Evolutionary conservation across 495 filamentous ascomycete species (phyloP), one percentile per base, ranked within the genome.

Genomic region (Podospora pseudocomata): DNA sequence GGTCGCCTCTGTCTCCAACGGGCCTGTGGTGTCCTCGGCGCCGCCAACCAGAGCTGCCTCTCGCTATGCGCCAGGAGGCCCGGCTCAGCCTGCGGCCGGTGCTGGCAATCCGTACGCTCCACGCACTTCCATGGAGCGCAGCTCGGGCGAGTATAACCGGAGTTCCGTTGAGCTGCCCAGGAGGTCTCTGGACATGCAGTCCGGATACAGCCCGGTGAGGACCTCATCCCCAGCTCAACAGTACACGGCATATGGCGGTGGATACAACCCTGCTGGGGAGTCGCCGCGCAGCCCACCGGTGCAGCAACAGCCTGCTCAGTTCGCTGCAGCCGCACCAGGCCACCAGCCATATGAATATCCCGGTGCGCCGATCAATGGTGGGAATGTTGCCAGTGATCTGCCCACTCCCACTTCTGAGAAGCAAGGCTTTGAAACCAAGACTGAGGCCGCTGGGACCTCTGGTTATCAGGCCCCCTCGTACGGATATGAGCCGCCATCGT

Each of bases 41-140:
- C 68, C 83, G n/a, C 68, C 78, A 0, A 80, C 80, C 20, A 73
- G 80, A 64, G 79, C 80, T 15, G 78, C 81, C 32, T 91, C 90
- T 28, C 84, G 86, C 63, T 92, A 93, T 78, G 86, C 90, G 49
- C 90, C 91, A 3, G 74, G 68, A 44, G 67, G 76, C 44, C 1
- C 39, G 13, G 68, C 74, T 61, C 77, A 77, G 49, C 34, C 76
- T 2, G 67, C 71, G 5, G 72, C 71, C n/a, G 67, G 23, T 1
- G 44, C 75, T 58, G 63, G 66, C 15, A 75, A 63, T 49, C 70
- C 78, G 49, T 84, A 83, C 60, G 77, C 75, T 7, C 79, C 81
- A 11, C 72, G 80, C 61, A 72, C 83, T 65, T 78, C 81, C 18
- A 77, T 80, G 79, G 78, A 83, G 60, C 75, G 82, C 69, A 76